phyloP scores from a whole-genome alignment of 2,329 filamentous ascomycete species.

The Arthroderma sp. region DNA sequence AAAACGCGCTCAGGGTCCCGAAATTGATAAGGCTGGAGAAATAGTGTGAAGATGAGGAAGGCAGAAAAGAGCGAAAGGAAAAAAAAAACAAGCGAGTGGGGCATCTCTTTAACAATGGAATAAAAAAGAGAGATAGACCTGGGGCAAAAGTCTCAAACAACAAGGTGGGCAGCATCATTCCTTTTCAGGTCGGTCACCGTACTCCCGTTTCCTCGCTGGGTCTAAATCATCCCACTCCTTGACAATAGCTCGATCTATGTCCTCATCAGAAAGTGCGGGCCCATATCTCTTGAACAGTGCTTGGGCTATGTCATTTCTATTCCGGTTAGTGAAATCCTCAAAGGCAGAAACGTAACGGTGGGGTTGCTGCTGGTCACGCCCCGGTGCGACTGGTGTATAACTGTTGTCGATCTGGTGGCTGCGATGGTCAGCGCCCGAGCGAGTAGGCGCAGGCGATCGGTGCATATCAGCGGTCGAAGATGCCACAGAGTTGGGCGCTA shows the following conservation, averaged over 20 bases:
- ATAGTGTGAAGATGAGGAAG: too few relatives aligned
- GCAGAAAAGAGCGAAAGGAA: too few relatives aligned
- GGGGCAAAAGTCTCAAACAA: too few relatives aligned
- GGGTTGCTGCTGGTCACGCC: not conserved
- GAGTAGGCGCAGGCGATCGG: constrained; percentile 1
- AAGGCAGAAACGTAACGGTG: constrained; percentile 12
- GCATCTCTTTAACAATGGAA: too few relatives aligned
- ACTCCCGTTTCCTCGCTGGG: constrained; percentile 20
- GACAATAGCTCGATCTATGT: constrained; percentile 9
- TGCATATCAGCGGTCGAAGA: constrained; percentile 1
- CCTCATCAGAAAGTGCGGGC: constrained; percentile 8
- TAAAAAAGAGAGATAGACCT: too few relatives aligned
- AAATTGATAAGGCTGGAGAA: too few relatives aligned
- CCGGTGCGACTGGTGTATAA: constrained; percentile 4
- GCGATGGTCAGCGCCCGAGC: constrained; percentile 3
- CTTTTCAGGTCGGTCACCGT: constrained; percentile 9
- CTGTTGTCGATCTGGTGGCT: not conserved
- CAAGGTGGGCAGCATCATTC: not conserved
- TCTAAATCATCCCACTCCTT: constrained; percentile 12
- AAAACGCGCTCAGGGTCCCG: too few relatives aligned
- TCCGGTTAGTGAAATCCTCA: constrained; percentile 12
- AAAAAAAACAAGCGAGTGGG: too few relatives aligned
- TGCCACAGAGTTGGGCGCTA: constrained; percentile 3
- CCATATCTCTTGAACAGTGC: constrained; percentile 8
- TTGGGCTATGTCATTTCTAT: constrained; percentile 8